Percentiles rank a stretch among this genome's conserved stretches.
These are phyloP conservation scores for Rhynchospora pubera DNA, from an alignment of 176 grass and related monocot species.

Conservation along the genomic window DNA sequence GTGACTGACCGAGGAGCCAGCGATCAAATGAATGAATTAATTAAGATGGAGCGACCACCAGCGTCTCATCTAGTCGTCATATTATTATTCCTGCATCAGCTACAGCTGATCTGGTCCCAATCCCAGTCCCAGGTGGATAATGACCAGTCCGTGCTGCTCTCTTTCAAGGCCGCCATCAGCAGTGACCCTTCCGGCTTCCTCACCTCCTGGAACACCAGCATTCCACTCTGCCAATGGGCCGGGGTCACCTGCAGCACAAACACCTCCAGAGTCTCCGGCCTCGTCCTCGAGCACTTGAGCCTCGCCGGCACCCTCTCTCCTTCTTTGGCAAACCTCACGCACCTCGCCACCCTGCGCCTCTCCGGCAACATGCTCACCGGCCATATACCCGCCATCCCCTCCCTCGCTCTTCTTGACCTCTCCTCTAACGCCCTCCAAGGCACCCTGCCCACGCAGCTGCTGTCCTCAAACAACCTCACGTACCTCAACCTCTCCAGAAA, in stretches of 20 bases:
- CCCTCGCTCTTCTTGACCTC: slow-evolving; percentile 43
- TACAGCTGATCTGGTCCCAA: too few species aligned
- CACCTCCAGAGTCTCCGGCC: not conserved
- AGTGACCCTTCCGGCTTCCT: not conserved
- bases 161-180: slow-evolving; percentile 28
- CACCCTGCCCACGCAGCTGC: slow-evolving; percentile 39
- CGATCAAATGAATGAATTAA: too few species aligned
- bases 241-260: slow-evolving; percentile 16
- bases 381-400: slow-evolving; percentile 37
- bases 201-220: slow-evolving; percentile 19
- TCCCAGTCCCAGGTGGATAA: too few species aligned
- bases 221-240: slow-evolving; percentile 23
- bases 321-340: slow-evolving; percentile 30
- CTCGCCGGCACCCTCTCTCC: slow-evolving; percentile 25
- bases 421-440: slow-evolving; percentile 47
- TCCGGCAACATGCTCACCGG: slow-evolving; percentile 64
- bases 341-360: slow-evolving; percentile 35
- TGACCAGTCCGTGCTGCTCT: slow-evolving; percentile 27
- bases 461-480: slow-evolving; percentile 29
- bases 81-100: too few species aligned
- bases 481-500: slow-evolving; percentile 92
- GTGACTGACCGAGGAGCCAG: too few species aligned
- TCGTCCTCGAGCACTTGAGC: slow-evolving; percentile 7
- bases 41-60: too few species aligned
- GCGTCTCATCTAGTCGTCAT: too few species aligned